Evolutionary conservation across 2,329 filamentous ascomycete species (phyloP), one percentile per base, ranked within the genome.

Genomic region (Neonectria faginata): DNA sequence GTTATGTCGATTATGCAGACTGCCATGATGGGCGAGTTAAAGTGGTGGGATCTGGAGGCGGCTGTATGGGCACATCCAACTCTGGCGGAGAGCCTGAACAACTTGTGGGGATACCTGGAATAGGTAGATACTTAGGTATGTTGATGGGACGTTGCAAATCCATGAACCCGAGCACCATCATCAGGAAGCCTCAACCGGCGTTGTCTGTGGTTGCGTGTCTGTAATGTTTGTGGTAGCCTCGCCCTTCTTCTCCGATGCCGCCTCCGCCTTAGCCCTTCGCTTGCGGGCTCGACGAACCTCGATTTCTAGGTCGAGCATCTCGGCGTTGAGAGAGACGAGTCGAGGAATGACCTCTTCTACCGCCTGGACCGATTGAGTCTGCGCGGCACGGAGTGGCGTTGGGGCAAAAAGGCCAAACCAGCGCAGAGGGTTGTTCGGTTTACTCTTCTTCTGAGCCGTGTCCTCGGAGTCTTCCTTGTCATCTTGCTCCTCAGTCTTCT

Each of bases 251-350:
- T 76, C 80, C 20, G 74, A 73, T 12, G 76, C 77, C 3, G 75
- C 77, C 65, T 80, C 80, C 1, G 79, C 80, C 75, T 86, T 88
- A 27, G 82, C 81, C 39, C 85, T 79, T 77, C 76, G 83, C 79
- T 89, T 89, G 62, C 84, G 80, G 39, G 85, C 86, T 62, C 90
- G 81, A 41, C 90, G 83, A 58, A 95, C 88, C 69, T 91, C 86
- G 56, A 90, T 88, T 79, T 94, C 91, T 5, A 92, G 75, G n/a
- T 79, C 79, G 14, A 83, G 81, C 85, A 95, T 88, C 71, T 88
- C 84, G 29, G 82, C 82, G 39, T 84, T 82, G n/a, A 92, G 77
- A 1, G 83, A 84, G 7, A 84, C 84, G 9, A 93, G 79, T 42
- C 79, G 78, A 1, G 88, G 85, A 2, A 94, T 77, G 3, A 90